Evolutionary conservation across 768 basidiomycete species (phyloP), one percentile per base, ranked within the genome.

Genomic region (Mycena chlorophos): DNA sequence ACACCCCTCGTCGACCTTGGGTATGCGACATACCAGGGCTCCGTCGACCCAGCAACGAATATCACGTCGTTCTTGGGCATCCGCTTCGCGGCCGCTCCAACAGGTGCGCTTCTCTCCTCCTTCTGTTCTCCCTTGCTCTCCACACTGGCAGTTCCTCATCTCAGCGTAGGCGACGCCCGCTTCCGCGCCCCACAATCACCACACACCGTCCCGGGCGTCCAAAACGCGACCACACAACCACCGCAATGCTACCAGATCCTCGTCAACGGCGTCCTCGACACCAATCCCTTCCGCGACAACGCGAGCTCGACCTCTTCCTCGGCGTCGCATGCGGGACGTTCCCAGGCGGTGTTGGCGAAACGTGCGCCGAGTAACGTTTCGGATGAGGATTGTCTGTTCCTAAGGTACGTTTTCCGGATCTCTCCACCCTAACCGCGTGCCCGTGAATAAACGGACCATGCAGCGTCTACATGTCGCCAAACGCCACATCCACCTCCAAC

Each of bases 21-120:
- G 40, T 69, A 69, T 43, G 62, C 63, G 2, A 40, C 55, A 29
- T 70, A 70, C 47, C 67, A 69, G 58, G 69, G 67, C 1, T 22
- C 51, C 6, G 56, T 64, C n/a, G 49, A 68, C 40, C 26, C 59
- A 0, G 27, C 22, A 6, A 50, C 37, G n/a, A 58, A 54, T 31
- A 62, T 61, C 5, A 64, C 69, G 3, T 66, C 57, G n/a, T 70
- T 70, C 34, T 55, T 70, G 3, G 66, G 67, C 2, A 50, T 70
- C 49, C 69, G 66, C 17, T 70, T 53, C 23, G 52, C 57, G 25
- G 57, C 52, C 6, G 10, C 55, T 8, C 52, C 55, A n/a, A 17
- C 48, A 17, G 51, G 54, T 60, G 26, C 34, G 52, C 3, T 19
- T 37, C 23, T 28, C 23, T 42, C 34, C 27, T 31, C 27, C 45